phyloP scores from a whole-genome alignment of 805 yeast species.

The Candida vartiovaarae region DNA sequence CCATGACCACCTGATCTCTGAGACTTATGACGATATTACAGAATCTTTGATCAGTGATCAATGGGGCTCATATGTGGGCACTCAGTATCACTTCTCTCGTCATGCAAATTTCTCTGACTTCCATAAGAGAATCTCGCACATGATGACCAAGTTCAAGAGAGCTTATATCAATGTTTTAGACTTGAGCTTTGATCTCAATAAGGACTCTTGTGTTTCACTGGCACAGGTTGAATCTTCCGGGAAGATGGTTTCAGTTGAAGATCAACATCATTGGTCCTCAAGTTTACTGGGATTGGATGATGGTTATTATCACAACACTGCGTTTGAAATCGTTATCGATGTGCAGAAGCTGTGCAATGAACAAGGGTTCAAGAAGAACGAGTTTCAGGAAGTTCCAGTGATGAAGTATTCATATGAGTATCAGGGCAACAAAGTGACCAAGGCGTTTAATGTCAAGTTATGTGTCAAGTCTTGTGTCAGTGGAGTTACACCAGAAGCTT shows the following conservation, averaged over 20 bases:
- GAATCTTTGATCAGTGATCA: constrained; percentile 1
- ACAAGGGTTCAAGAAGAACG: constrained; percentile 2
- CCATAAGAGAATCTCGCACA: constrained; percentile 6
- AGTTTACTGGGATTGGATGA: constrained; percentile 16
- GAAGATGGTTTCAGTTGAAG: neutral
- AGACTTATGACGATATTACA: constrained; percentile 6
- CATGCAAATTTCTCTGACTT: constrained; percentile 3
- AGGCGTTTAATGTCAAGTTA: constrained; percentile 5
- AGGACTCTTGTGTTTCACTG: constrained; percentile 2
- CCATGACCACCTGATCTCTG: constrained; percentile 6
- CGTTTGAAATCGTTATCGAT: constrained; percentile 13
- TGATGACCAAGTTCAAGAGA: constrained; percentile 9
- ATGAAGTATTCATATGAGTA: constrained; percentile 5
- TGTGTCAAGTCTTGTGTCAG: constrained; percentile 3
- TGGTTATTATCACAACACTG: constrained; percentile 16
- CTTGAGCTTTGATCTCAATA: constrained; percentile 6
- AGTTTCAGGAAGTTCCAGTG: constrained; percentile 11
- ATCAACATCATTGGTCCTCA: constrained; percentile 3
- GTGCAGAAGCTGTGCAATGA: constrained; percentile 1
- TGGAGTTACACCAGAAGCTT: neutral
- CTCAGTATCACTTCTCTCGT: constrained; percentile 9
- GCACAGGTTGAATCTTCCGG: constrained; percentile 4
- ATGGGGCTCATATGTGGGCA: constrained; percentile 2
- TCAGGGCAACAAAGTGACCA: neutral
- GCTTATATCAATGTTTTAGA: constrained; percentile 6